These are phyloP conservation scores for Daldinia decipiens DNA, from an alignment of 495 filamentous ascomycete species.

Conservation along the genomic window DNA sequence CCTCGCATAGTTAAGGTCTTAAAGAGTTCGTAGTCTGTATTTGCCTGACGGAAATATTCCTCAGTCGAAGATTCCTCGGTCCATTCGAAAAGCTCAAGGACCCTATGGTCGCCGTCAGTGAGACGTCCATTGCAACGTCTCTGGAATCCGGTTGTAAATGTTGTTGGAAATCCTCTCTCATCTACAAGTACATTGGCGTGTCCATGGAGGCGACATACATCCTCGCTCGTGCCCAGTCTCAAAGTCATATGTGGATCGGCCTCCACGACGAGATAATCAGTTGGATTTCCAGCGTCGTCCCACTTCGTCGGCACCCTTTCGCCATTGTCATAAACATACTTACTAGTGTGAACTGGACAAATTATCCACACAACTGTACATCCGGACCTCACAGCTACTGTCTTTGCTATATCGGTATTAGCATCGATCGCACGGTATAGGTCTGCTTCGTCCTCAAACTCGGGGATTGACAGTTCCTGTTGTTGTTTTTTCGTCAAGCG, in stretches of 20 bases:
- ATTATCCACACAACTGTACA: conserved; percentile 38
- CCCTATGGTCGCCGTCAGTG: conserved; percentile 21
- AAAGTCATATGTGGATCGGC: conserved; percentile 34
- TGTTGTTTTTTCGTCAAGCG: conserved; percentile 12
- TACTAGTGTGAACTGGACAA: conserved; percentile 26
- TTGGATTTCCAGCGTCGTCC: conserved; percentile 13
- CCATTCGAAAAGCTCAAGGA: conserved; percentile 34
- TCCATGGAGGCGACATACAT: conserved; percentile 20
- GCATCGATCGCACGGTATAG: conserved; percentile 32
- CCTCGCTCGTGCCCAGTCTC: conserved; percentile 27
- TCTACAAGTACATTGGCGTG: conserved; percentile 24
- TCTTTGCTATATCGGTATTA: conserved; percentile 35
- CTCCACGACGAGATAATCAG: conserved; percentile 9
- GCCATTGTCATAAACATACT: conserved; percentile 25
- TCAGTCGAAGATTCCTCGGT: neutral
- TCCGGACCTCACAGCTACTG: conserved; percentile 16
- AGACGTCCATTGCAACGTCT: conserved; percentile 13
- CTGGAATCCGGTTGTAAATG: conserved; percentile 16
- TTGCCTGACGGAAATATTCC: conserved; percentile 1
- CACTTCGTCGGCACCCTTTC: conserved; percentile 15
- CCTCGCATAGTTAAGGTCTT: conserved; percentile 7
- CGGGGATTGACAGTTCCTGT: conserved; percentile 13
- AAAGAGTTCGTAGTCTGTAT: conserved; percentile 30
- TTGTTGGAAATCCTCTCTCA: conserved; percentile 24
- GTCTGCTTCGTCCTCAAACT: conserved; percentile 26